These are phyloP conservation scores for Selaginella moellendorffii DNA, from an alignment of 75 land plant genomes.

Conservation along the genomic window DNA sequence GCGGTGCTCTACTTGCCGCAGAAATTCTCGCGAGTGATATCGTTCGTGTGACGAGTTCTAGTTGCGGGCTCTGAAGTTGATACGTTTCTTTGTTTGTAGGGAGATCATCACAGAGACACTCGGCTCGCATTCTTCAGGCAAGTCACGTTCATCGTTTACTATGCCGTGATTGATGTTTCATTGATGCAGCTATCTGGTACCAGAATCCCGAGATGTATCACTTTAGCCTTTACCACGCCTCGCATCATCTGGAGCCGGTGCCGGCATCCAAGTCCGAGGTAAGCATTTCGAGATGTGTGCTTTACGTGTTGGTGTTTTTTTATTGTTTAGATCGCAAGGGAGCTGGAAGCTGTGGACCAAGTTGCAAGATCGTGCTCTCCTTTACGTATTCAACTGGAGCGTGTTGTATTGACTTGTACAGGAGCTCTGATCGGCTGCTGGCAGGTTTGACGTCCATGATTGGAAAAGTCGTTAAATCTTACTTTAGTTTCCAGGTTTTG, in stretches of 20 bases:
- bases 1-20: constrained; percentile 64
- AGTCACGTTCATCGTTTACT: too few relatives aligned
- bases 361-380: constrained; percentile 43
- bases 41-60: too few relatives aligned
- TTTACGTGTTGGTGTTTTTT: background rate
- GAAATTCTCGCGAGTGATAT: too few relatives aligned
- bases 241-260: constrained; percentile 70
- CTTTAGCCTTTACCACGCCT: constrained; percentile 93
- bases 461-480: background rate
- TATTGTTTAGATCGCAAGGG: constrained; percentile 45
- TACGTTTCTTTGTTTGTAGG: too few relatives aligned
- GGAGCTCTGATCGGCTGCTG: constrained; percentile 93
- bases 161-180: too few relatives aligned
- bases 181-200: constrained; percentile 81
- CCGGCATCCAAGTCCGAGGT: constrained; percentile 64
- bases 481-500: constrained; percentile 30
- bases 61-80: too few relatives aligned
- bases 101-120: too few relatives aligned
- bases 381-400: constrained; percentile 51
- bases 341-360: constrained; percentile 50
- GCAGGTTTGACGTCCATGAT: constrained; percentile 45
- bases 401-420: constrained; percentile 80
- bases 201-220: constrained; percentile 80
- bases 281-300: constrained; percentile 4
- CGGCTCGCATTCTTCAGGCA: too few relatives aligned